These are phyloP conservation scores for Tinospora cordifolia DNA, from an alignment of 164 flowering plant species.

Conservation along the genomic window DNA sequence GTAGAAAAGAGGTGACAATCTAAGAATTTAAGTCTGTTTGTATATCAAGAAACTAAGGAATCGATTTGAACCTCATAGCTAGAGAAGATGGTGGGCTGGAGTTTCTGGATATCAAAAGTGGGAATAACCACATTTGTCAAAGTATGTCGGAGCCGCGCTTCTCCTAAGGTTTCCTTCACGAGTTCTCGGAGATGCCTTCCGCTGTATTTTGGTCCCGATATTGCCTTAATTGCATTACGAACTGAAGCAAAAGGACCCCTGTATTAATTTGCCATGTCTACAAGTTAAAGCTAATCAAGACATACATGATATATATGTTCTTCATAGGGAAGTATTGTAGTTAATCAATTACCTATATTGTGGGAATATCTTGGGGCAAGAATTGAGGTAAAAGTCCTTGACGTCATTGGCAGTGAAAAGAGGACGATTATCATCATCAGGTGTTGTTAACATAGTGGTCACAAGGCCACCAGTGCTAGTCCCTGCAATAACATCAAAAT, in stretches of 20 bases:
- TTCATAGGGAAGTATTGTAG: not conserved
- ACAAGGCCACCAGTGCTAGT: constrained; percentile 43
- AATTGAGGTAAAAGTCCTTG: constrained; percentile 21
- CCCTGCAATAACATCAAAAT: constrained; percentile 41
- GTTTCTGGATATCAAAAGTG: constrained; percentile 22
- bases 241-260: constrained; percentile 6
- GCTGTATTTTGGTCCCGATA: constrained; percentile 18
- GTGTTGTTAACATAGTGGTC: constrained; percentile 38
- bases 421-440: constrained; percentile 29
- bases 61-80: constrained; percentile 13
- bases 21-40: not conserved
- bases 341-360: constrained; percentile 13
- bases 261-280: not conserved
- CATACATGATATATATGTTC: too few species aligned
- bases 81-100: constrained; percentile 25
- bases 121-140: constrained; percentile 24
- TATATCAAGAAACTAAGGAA: not conserved
- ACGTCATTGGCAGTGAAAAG: constrained; percentile 33
- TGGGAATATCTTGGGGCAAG: constrained; percentile 34
- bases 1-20: not conserved
- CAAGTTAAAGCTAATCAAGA: not conserved
- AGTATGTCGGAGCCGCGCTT: constrained; percentile 12
- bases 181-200: constrained; percentile 18
- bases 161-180: constrained; percentile 6
- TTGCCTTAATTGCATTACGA: not conserved